Evolutionary conservation across 306 rosid species (phyloP), one percentile per base, ranked within the genome.

Genomic region (Geum urbanum): DNA sequence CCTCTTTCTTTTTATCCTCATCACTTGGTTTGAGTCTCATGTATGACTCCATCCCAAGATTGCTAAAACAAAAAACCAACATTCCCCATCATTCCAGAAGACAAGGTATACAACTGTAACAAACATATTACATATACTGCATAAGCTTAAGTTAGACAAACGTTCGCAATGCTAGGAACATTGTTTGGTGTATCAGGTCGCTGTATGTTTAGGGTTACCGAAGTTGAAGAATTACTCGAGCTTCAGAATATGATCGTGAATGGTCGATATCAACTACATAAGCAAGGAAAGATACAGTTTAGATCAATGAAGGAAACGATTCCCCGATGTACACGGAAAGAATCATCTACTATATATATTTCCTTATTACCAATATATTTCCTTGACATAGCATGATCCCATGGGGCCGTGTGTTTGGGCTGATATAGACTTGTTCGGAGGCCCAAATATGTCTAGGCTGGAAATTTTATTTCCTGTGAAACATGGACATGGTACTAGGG

Each of bases 11-110:
- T 43, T 7, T 58, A 6, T 58, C 44, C 12, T 58, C 63, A 58
- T 58, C 44, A 7, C 44, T 24, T 56, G 10, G 62, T 56, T 56
- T 58, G 44, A 58, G 44, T 13, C 6, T 58, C 63, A 2, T 14
- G 44, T 58, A 58, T 14, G 44, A 58, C 3, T 58, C 63, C 44
- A 58, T 58, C 43, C 63, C 63, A 14, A 58, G 63, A 27, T 58
- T 58, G 41, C 63, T 58, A 43, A 58, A 58, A 58, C 44, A 39
- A 58, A 58, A 58, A 27, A 27, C 32, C 32, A 27, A 27, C 32
- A 27, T 1, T 27, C 32, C 32, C 32, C 32, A 27, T 27, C 32
- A 24, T 11, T 9, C 35, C 7, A 9, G 37, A 54, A 54, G 15
- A 54, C 3, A 20, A 20, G 37, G 37, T 19, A 11, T 54, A 20